Percentiles rank a stretch among this genome's conserved stretches.
These are phyloP conservation scores for Fonsecaea multimorphosa DNA, from an alignment of 2,329 filamentous ascomycete genomes.

Conservation along the genomic window DNA sequence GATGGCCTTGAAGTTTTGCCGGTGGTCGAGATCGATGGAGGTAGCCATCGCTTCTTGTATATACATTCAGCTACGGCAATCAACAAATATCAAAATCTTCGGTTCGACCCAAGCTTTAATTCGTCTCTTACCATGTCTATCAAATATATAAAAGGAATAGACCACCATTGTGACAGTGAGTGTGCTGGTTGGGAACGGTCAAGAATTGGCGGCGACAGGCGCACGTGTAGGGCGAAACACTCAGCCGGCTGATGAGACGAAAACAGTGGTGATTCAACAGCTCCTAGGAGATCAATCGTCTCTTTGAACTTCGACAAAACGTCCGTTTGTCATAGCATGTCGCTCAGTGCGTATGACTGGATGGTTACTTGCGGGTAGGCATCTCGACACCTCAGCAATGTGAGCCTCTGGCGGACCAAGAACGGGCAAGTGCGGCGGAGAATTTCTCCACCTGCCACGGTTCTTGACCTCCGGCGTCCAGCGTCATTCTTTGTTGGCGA, in stretches of 20 bases:
- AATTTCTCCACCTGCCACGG: constrained; percentile 8
- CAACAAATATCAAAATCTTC: constrained; percentile 12
- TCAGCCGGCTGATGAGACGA: not conserved
- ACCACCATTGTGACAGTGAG: constrained; percentile 72
- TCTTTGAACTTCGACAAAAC: not conserved
- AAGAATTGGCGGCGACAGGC: not conserved
- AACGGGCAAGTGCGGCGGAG: constrained; percentile 27
- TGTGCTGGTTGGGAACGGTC: not conserved
- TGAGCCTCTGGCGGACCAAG: not conserved
- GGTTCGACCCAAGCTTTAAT: not conserved
- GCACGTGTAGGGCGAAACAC: not conserved
- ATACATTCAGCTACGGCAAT: constrained; percentile 82
- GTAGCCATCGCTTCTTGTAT: constrained; percentile 86
- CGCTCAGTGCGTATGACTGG: not conserved
- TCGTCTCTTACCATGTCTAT: constrained; percentile 80
- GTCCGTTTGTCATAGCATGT: not conserved
- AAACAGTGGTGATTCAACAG: not conserved
- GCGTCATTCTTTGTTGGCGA: constrained; percentile 4
- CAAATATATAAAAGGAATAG: constrained; percentile 98
- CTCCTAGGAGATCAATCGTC: not conserved
- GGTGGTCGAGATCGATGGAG: constrained; percentile 55
- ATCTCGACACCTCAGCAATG: not conserved
- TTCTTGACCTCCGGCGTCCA: not conserved
- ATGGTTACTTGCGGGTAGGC: not conserved
- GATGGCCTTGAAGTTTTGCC: constrained; percentile 57